Conservation (phyloP, 768 basidiomycete species). For the Hirschioporus abietinus region DNA sequence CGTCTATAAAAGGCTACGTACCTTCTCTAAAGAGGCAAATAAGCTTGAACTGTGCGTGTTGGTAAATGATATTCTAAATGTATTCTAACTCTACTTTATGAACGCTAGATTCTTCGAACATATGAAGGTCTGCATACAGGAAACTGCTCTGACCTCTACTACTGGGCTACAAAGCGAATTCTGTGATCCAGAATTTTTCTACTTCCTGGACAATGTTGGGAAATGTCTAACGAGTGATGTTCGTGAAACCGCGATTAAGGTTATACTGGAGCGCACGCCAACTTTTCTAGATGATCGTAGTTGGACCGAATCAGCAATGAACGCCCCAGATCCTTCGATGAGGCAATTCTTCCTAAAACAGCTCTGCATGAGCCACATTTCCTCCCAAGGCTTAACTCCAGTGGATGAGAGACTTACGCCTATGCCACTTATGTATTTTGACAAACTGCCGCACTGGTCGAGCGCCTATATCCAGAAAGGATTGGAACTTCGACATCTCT, state of each 20-base stretch:
- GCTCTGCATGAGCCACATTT: background rate
- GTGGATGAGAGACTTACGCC: background rate
- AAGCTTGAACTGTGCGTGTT: no score
- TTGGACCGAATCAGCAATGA: background rate
- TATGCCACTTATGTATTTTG: background rate
- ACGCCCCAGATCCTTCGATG: background rate
- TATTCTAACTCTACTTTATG: no score
- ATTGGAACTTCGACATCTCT: background rate
- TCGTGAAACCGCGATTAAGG: background rate
- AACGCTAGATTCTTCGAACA: background rate
- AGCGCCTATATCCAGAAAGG: no score
- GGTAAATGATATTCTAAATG: no score
- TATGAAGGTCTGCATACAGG: background rate
- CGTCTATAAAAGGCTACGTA: no score
- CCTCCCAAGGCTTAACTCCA: background rate
- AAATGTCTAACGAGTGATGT: background rate
- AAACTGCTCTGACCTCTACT: background rate
- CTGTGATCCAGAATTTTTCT: no score
- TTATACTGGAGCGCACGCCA: background rate
- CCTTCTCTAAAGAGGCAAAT: no score
- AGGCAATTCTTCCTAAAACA: background rate
- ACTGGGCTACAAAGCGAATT: no score
- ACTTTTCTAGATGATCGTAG: background rate
- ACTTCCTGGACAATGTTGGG: background rate
- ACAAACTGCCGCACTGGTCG: background rate